phyloP scores from a whole-genome alignment of 2,329 filamentous ascomycete genomes.

The Alternaria longipes region DNA sequence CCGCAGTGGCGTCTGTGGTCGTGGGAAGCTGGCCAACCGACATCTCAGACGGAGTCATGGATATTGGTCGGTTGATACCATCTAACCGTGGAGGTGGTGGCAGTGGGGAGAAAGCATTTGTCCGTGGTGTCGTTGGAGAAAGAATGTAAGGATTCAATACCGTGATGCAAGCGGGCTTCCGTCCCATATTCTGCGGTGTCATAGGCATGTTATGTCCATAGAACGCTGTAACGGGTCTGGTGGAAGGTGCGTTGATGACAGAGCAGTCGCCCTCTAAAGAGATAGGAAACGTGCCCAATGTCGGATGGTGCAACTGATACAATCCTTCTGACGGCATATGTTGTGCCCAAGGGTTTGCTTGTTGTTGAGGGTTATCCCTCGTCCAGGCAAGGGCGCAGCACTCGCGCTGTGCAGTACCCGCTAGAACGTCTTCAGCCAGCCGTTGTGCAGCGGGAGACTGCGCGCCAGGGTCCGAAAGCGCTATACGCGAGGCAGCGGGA shows the following conservation, averaged over 20 bases:
- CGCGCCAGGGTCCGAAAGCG: slow-evolving; percentile 72
- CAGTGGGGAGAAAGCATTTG: slow-evolving; percentile 43
- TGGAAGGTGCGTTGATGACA: slow-evolving; percentile 49
- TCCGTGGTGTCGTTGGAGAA: slow-evolving; percentile 45
- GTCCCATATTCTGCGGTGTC: slow-evolving; percentile 42
- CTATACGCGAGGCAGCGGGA: slow-evolving; percentile 60
- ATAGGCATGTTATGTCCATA: slow-evolving; percentile 50
- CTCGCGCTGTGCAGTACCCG: slow-evolving; percentile 72
- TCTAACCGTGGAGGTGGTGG: slow-evolving; percentile 40
- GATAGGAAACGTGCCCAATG: slow-evolving; percentile 55
- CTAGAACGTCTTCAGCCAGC: slow-evolving; percentile 66
- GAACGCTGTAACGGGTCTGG: slow-evolving; percentile 51
- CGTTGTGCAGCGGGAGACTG: slow-evolving; percentile 70
- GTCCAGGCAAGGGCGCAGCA: slow-evolving; percentile 75
- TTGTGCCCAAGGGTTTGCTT: slow-evolving; percentile 50
- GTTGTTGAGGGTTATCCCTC: slow-evolving; percentile 47
- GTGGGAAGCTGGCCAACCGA: slow-evolving; percentile 45
- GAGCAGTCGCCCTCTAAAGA: slow-evolving; percentile 54
- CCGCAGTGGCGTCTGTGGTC: slow-evolving; percentile 47
- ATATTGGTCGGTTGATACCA: slow-evolving; percentile 37
- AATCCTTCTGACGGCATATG: slow-evolving; percentile 50
- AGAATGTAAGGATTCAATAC: slow-evolving; percentile 52
- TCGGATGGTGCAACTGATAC: slow-evolving; percentile 58
- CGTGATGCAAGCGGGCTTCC: slow-evolving; percentile 47
- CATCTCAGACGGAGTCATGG: slow-evolving; percentile 46